Evolutionary conservation across 169 alveolate species (phyloP).

Genomic region (Eimeria acervulina): DNA sequence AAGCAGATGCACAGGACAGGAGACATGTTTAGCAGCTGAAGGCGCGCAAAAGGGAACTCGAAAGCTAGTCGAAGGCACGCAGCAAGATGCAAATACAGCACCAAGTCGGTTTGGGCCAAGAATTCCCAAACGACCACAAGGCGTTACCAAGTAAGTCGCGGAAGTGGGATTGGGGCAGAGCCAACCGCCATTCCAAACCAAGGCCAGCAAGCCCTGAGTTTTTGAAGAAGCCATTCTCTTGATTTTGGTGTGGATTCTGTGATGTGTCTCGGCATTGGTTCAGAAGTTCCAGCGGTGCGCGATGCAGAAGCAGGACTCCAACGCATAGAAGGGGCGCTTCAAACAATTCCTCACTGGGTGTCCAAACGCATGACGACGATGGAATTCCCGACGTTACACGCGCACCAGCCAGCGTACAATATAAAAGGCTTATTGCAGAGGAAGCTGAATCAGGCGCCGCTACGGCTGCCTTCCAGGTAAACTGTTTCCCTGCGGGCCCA

Average conservation of each 20-base stretch:
- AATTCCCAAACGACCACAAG: background rate
- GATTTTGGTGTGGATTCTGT: background rate
- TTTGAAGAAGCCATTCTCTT: background rate
- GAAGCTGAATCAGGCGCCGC: background rate
- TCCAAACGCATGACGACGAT: background rate
- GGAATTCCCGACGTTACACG: background rate
- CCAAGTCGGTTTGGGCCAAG: background rate
- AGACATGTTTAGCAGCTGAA: background rate
- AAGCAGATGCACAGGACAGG: background rate
- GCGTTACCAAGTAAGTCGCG: background rate
- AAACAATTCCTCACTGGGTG: background rate
- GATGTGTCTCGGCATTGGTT: background rate
- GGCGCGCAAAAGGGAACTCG: background rate
- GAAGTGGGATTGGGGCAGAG: background rate
- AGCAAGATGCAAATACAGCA: background rate
- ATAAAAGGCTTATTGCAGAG: background rate
- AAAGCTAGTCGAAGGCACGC: background rate
- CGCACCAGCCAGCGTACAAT: background rate
- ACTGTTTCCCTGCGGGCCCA: background rate
- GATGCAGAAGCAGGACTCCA: slow-evolving; percentile 21
- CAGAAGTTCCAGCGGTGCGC: background rate
- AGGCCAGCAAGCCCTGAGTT: background rate
- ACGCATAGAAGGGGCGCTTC: background rate
- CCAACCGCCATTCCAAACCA: background rate
- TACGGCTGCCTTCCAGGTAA: slow-evolving; percentile 27